Evolutionary conservation across 2,329 filamentous ascomycete species (phyloP), one percentile per base, ranked within the genome.

Genomic region (Arthrobotrys pseudoclavata): DNA sequence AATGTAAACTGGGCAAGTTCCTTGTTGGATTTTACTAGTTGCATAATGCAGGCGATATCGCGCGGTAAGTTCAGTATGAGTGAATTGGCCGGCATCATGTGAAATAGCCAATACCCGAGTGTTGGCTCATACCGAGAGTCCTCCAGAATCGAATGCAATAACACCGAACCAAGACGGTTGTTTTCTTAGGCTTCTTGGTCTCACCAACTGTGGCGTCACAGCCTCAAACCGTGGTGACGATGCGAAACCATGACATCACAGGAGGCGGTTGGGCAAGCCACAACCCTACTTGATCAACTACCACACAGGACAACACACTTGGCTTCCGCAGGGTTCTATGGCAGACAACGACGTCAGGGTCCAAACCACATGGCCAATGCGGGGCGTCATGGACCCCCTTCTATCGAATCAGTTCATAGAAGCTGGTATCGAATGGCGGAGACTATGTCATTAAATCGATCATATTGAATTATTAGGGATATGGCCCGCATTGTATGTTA

Each of bases 371-470:
- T 68, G 62, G 70, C 31, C 63, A 62, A 34, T 69, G 64, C 47
- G 69, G 57, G 20, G 61, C 63, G 70, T 76, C 64, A 76, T 76
- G 69, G 62, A 74, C 63, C 63, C 50, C 20, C 40, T 31, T 29
- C 13, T 18, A 47, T 50, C 40, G 13, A 29, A 22, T n/a, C n/a
- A 4, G 22, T 69, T 68, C 42, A 2, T 47, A 12, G 12, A 13
- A 13, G n/a, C 15, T 7, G n/a, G 42, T n/a, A n/a, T n/a, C 42
- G n/a, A 13, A 47, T 47, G n/a, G 42, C 42, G 42, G 42, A 9
- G 34, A 40, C 66, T 70, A 76, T 76, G 66, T 70, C 72, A 70
- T 70, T n/a, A 12, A 52, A 31, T 55, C 63, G 62, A 63, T 62
- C 47, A 75, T 75, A 15, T 63, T 40, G 4, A n/a, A 2, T 20